These are phyloP conservation scores for Trichoderma lentiforme DNA, from an alignment of 2,329 filamentous ascomycete genomes.

Conservation along the genomic window DNA sequence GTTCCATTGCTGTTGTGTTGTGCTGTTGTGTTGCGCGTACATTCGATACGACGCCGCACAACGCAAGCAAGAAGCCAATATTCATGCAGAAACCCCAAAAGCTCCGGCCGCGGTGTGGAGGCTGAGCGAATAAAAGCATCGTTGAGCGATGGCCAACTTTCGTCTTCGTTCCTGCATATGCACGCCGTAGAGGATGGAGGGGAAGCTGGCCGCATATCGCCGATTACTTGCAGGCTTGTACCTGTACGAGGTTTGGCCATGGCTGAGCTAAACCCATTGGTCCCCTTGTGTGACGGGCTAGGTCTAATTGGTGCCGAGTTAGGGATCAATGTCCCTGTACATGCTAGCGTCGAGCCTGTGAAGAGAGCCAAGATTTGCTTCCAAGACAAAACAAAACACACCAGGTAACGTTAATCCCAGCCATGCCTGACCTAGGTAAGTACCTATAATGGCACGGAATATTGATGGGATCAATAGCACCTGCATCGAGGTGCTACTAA, in stretches of 20 bases:
- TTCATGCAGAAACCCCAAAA: not conserved
- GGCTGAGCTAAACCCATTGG: not conserved
- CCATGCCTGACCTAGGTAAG: not conserved
- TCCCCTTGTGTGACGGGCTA: not conserved
- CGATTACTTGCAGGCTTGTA: constrained; percentile 1
- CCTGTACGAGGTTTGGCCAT: not conserved
- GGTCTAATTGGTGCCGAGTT: not conserved
- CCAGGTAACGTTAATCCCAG: not conserved
- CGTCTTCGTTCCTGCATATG: constrained; percentile 14
- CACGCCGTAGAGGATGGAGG: not conserved
- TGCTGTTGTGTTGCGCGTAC: not conserved
- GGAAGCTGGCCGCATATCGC: constrained; percentile 13
- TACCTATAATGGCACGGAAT: not conserved
- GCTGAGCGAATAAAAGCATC: constrained; percentile 10
- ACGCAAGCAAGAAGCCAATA: not conserved
- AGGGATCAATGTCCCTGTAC: not conserved
- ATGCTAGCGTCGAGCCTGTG: not conserved
- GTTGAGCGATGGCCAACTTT: not conserved
- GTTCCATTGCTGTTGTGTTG: not conserved
- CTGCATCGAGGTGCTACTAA: not conserved
- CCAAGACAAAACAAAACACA: not conserved
- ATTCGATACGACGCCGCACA: not conserved
- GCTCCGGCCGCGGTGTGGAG: not conserved
- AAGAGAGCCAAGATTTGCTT: not conserved
- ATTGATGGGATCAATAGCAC: not conserved